Evolutionary conservation across 225 moss, liverwort and hornwort species (phyloP), one percentile per base, ranked within the genome.

Genomic region (Pseudoscleropodium purum): DNA sequence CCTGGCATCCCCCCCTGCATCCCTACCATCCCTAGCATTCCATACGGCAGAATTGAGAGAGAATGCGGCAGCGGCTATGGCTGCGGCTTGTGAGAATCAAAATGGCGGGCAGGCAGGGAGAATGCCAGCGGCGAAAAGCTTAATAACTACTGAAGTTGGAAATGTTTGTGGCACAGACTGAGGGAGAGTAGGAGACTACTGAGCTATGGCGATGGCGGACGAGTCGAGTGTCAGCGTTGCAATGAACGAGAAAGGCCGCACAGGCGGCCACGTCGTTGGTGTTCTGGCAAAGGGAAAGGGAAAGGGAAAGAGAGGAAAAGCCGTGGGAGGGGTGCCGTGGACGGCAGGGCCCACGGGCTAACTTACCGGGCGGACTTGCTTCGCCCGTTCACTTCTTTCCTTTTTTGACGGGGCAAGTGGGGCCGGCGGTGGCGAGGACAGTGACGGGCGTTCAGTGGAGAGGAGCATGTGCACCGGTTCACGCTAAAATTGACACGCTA

Each of bases 241-340:
- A 62, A 54, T 62, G 86, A 64, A 31, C n/a, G 84, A 64, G 77
- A 12, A 18, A 49, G 68, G 92, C 90, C 86, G 80, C 79, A 90
- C 75, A 92, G 89, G 37, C 60, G 90, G 89, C 92, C 92, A 92
- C 92, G 92, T 92, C 92, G 90, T 52, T 24, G 69, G 0, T 41
- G 45, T 54, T n/a, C 81, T 69, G 92, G 39, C 69, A 88, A 89
- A 84, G 65, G 33, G 61, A 59, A 45, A 63, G 63, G 45, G 18
- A 11, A 66, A 67, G 45, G 4, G 27, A 14, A 75, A 49, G 67
- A 36, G 25, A 17, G 57, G 20, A 34, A 26, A 30, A 15, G 47
- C 25, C 25, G 26, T 1, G 24, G 17, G 47, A 16, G 31, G 0
- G 65, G 52, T 84, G n/a, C 84, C 68, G 67, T 18, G 51, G 66